These are phyloP conservation scores for Tillandsia fasciculata DNA, from an alignment of 176 grass and related monocot species.

Conservation along the genomic window DNA sequence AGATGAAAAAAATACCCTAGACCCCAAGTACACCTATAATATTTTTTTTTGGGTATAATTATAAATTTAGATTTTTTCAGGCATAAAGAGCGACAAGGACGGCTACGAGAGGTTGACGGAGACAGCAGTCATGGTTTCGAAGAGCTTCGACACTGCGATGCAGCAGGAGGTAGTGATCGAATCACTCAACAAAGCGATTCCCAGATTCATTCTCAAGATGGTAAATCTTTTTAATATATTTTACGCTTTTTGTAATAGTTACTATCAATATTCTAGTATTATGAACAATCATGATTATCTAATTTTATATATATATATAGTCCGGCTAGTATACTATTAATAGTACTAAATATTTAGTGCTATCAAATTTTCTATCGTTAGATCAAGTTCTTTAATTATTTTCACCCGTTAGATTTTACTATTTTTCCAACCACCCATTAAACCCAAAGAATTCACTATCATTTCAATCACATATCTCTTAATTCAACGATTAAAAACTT, in stretches of 20 bases:
- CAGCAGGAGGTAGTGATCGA: constrained; percentile 50
- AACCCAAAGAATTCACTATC: too few relatives aligned
- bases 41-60: not conserved
- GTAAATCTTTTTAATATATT: constrained; percentile 30
- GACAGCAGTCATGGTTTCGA: constrained; percentile 39
- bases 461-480: too few relatives aligned
- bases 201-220: constrained; percentile 52
- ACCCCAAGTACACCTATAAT: not conserved
- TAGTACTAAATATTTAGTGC: too few relatives aligned
- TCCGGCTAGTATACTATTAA: too few relatives aligned
- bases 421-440: too few relatives aligned
- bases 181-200: constrained; percentile 52
- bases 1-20: too few relatives aligned
- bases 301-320: too few relatives aligned
- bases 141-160: constrained; percentile 29
- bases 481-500: too few relatives aligned
- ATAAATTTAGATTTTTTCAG: constrained; percentile 18
- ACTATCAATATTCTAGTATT: not conserved
- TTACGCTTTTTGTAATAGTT: not conserved
- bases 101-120: constrained; percentile 77
- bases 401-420: too few relatives aligned
- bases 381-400: too few relatives aligned
- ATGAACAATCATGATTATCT: too few relatives aligned
- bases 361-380: too few relatives aligned
- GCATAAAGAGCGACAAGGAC: constrained; percentile 44